Conservation (phyloP, 2,329 filamentous ascomycete genomes). For the Sclerotinia nivalis region DNA sequence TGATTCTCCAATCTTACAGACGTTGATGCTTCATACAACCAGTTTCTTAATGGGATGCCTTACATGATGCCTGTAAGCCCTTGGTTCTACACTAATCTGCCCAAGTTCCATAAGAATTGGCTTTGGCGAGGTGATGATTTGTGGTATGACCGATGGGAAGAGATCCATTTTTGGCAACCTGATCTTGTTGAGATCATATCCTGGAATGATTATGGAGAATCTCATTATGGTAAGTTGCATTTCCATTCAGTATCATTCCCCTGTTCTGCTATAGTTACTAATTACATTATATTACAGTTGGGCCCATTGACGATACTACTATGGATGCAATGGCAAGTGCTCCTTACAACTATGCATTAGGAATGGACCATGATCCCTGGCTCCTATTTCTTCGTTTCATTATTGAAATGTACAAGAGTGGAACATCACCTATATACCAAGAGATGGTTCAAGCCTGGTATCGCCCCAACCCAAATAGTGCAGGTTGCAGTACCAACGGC, state of each 20-base stretch:
- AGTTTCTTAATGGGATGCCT: conserved; percentile 27
- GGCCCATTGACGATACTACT: not conserved
- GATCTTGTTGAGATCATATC: conserved; percentile 48
- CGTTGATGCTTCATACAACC: conserved; percentile 27
- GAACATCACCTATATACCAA: not conserved
- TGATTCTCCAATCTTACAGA: conserved; percentile 8
- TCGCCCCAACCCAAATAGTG: conserved; percentile 10
- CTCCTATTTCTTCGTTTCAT: conserved; percentile 28
- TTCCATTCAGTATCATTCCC: conserved; percentile 35
- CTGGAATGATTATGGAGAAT: conserved; percentile 55
- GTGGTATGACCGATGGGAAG: conserved; percentile 46
- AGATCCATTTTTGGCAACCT: conserved; percentile 45
- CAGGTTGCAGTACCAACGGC: not conserved
- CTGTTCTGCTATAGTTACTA: not conserved
- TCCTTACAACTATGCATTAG: conserved; percentile 14
- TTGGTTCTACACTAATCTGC: conserved; percentile 42
- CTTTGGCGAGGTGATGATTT: conserved; percentile 45
- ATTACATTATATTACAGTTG: not conserved
- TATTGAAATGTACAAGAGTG: conserved; percentile 10
- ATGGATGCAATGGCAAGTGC: not conserved
- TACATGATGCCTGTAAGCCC: conserved; percentile 39
- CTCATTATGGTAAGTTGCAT: conserved; percentile 51
- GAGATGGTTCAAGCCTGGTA: conserved; percentile 10
- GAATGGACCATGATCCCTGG: conserved; percentile 51
- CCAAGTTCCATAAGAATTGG: conserved; percentile 46